Base-by-base conservation (phyloP, 83 land plant genomes). In the Diphasiastrum complanatum region DNA sequence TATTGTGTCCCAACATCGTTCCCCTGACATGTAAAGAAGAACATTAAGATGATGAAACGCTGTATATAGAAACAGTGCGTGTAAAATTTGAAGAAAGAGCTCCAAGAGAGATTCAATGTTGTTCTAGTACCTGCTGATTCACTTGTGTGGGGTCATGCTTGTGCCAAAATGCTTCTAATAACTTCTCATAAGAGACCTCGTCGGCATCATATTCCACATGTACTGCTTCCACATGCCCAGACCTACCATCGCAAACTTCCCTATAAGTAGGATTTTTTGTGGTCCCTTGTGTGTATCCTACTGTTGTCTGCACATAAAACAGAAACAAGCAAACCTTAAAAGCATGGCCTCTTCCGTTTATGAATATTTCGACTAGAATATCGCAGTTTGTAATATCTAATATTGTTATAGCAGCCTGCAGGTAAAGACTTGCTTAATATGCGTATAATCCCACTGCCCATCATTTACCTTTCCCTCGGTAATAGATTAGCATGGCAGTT, bases 1-100 rank as follows among this genome's bases (percentile, higher is more conserved):
- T 83, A 90, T 51, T 83, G 88, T 1, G 88, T 76, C 5, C 96
- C 96, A 18, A 81, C 84, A 69, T 86, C 96, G 60, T 77, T 79
- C 0, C 88, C 91, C 91, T 89, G 73, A 14, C 45, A 43, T 56
- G 40, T 6, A 8, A 36, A 5, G 56, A 40, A 37, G 23, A 8
- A 14, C 14, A 38, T 38, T 8, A 8, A 38, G 43, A 8, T 8
- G 12, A 8, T 8, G 14, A 8, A 38, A 38, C 8, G 14, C 14
- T 14, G 8, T 14, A 38, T 38, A 8, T 38, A 8, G 8, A 38
- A 38, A 8, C 43, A 8, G 12, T 38, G 43, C 43, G 20, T 12
- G 8, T 22, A 6, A 12, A 11, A 49, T 5, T 11, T 6, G 22
- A 22, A 41, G 56, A 60, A 23, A 60, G 20, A 36, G 20, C 3